These are phyloP conservation scores for Talaromyces sp. DNA, from an alignment of 2,329 filamentous ascomycete species.

Conservation along the genomic window DNA sequence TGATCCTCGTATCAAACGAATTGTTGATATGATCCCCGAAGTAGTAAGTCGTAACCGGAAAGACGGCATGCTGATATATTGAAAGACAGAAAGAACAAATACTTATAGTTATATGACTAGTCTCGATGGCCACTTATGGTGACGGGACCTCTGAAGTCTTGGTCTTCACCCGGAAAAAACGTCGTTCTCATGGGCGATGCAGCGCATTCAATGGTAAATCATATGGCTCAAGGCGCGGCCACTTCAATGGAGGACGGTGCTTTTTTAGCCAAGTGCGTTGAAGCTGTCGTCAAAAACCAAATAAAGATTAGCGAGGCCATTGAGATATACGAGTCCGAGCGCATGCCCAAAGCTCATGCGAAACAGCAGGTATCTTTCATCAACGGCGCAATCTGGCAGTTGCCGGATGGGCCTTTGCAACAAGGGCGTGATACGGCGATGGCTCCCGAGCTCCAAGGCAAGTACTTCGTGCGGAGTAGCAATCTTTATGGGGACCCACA, in stretches of 20 bases:
- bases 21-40: constrained; percentile 45
- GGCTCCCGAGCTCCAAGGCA: constrained; percentile 38
- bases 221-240: constrained; percentile 51
- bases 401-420: constrained; percentile 39
- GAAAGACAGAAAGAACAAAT: neutral
- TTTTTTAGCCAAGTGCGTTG: constrained; percentile 43
- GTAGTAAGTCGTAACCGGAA: constrained; percentile 19
- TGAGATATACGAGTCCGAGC: constrained; percentile 43
- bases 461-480: constrained; percentile 38
- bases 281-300: constrained; percentile 36
- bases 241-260: constrained; percentile 50
- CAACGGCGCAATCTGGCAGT: constrained; percentile 41
- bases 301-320: constrained; percentile 40
- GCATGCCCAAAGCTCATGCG: constrained; percentile 47
- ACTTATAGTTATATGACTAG: constrained; percentile 5
- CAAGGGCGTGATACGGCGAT: constrained; percentile 41
- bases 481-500: constrained; percentile 47
- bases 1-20: constrained; percentile 48
- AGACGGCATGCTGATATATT: no score
- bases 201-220: constrained; percentile 47
- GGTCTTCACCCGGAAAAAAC: constrained; percentile 47
- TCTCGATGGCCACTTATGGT: constrained; percentile 49
- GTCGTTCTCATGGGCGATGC: constrained; percentile 51
- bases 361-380: constrained; percentile 49
- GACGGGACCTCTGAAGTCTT: constrained; percentile 45